These are phyloP conservation scores for Eimeria sp. DNA, from an alignment of 169 alveolate species.

Conservation along the genomic window DNA sequence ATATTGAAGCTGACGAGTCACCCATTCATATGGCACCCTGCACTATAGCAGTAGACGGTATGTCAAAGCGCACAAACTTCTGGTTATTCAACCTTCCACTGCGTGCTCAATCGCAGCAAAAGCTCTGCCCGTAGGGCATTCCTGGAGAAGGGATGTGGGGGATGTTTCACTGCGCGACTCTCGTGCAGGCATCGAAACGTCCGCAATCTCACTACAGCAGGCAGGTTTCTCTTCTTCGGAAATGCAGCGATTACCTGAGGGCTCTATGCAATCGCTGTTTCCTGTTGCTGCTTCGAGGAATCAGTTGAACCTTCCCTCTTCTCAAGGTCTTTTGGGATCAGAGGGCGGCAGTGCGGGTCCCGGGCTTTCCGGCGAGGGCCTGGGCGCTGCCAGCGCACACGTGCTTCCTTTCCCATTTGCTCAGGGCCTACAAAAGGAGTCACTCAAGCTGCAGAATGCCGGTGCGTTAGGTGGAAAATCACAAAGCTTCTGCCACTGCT, in stretches of 20 bases:
- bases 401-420: slow-evolving; percentile 1
- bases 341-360: slow-evolving; percentile 2
- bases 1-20: background rate
- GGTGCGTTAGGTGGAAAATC: background rate
- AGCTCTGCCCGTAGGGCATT: background rate
- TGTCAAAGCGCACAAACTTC: background rate
- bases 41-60: background rate
- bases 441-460: background rate
- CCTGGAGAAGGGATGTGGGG: background rate
- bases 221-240: background rate
- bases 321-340: background rate
- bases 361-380: slow-evolving; percentile 6
- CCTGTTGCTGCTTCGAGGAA: background rate
- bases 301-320: background rate
- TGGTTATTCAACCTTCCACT: background rate
- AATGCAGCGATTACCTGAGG: background rate
- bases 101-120: slow-evolving; percentile 11
- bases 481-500: background rate
- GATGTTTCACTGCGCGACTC: background rate
- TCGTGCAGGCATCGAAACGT: background rate
- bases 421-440: slow-evolving; percentile 5
- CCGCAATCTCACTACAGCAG: background rate
- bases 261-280: background rate
- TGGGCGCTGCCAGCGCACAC: slow-evolving; percentile 6
- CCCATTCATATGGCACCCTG: background rate